A percentile compares a stretch with the other conserved stretches of the same genome.
Conservation (phyloP, 2,329 filamentous ascomycete species). For the Gnomoniopsis smithogilvyi region DNA sequence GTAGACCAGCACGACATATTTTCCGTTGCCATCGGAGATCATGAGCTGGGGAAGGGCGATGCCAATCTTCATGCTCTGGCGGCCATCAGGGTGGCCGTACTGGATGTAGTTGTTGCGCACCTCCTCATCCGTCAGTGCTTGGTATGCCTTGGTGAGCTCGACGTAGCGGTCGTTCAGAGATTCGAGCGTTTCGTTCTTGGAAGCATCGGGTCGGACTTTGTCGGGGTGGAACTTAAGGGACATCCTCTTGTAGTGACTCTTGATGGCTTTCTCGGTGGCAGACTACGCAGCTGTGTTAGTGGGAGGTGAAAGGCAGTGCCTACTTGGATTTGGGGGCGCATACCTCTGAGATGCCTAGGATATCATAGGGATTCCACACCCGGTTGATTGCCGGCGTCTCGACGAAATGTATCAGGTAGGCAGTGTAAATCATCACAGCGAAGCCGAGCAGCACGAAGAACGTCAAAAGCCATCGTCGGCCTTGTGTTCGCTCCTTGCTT, state of each 20-base stretch:
- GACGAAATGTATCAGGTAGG: slow-evolving; percentile 83
- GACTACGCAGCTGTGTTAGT: slow-evolving; percentile 47
- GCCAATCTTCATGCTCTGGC: slow-evolving; percentile 96
- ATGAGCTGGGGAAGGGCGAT: slow-evolving; percentile 94
- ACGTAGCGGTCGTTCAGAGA: slow-evolving; percentile 85
- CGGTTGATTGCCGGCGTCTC: slow-evolving; percentile 63
- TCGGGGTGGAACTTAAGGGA: slow-evolving; percentile 89
- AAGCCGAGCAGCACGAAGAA: slow-evolving; percentile 75
- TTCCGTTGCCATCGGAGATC: slow-evolving; percentile 88
- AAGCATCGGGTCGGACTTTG: slow-evolving; percentile 78
- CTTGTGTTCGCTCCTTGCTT: slow-evolving; percentile 82
- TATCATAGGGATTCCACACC: slow-evolving; percentile 96
- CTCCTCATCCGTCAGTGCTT: slow-evolving; percentile 95
- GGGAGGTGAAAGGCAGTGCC: slow-evolving; percentile 9
- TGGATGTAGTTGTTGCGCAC: slow-evolving; percentile 95
- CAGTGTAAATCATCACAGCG: slow-evolving; percentile 82
- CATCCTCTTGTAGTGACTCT: slow-evolving; percentile 82
- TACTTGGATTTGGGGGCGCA: slow-evolving; percentile 22
- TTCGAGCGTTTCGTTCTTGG: slow-evolving; percentile 87
- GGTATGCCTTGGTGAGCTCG: slow-evolving; percentile 96
- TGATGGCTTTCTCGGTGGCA: slow-evolving; percentile 85
- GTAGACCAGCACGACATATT: slow-evolving; percentile 91
- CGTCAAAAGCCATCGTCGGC: slow-evolving; percentile 82
- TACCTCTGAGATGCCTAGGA: slow-evolving; percentile 81
- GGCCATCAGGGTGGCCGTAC: slow-evolving; percentile 94